Base-by-base conservation (phyloP, 306 rosid genomes). In the Citrullus mucosospermus region DNA sequence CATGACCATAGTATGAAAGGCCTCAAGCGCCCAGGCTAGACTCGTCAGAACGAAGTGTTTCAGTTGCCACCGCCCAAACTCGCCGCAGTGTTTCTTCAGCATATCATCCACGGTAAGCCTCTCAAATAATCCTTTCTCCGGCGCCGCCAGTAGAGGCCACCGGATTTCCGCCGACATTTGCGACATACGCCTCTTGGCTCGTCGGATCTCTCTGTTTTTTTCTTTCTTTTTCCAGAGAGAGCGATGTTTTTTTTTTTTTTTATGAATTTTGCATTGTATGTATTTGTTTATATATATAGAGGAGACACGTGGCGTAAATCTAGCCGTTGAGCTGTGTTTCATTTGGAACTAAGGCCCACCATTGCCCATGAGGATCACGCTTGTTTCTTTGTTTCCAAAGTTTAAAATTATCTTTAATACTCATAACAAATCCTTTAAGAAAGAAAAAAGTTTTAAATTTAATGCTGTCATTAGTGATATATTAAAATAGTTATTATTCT, bases 1-100 rank as follows among this genome's bases (percentile, higher is more conserved):
- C 90, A 94, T 90, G 20, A 94, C 96, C 98, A 94, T 92, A 38
- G 98, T 90, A 83, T 94, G 98, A 73, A 94, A 94, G 1, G 93
- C 96, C 82, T 92, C 97, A 2, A 94, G 86, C 0, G 95, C 93
- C 98, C 97, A 94, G 1, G 98, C 98, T 58, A 94, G 83, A 81
- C 85, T 89, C 1, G 98, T 92, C 1, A 94, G 81, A 38, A 92
- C 86, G 69, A 94, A 94, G 90, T 94, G 98, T 80, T 67, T 81
- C 20, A 86, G 30, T 80, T 94, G 98, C 97, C 97, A 94, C 28
- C 73, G 72, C 38, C 98, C 98, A 55, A 92, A 92, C 89, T 89
- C 96, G 6, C 98, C 97, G 88, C 97, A 94, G 48, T 90, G 82
- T 16, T 34, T 84, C 73, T 78, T 82, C 8, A 94, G 92, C 95